Percentiles rank a stretch among this genome's conserved stretches.
These are phyloP conservation scores for Conticribra weissflogii DNA, from an alignment of 108 stramenopile genomes.

Conservation along the genomic window DNA sequence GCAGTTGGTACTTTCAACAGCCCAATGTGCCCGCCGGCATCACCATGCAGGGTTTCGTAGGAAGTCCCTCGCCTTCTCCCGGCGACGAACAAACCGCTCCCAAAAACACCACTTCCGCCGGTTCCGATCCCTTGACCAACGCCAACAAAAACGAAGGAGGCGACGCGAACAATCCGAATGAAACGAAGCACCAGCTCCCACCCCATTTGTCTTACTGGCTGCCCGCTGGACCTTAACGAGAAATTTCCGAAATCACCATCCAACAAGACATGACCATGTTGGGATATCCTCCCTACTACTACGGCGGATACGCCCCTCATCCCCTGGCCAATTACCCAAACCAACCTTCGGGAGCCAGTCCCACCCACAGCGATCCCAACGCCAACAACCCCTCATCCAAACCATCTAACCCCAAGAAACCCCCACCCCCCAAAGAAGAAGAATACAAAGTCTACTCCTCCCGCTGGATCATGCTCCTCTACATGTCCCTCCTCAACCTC, in stretches of 20 bases:
- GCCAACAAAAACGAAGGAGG: too few relatives aligned
- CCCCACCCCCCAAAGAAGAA: constrained; percentile 7
- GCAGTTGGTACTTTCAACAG: constrained; percentile 9
- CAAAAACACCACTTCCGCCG: background rate
- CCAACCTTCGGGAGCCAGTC: background rate
- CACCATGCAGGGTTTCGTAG: too few relatives aligned
- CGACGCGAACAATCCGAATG: background rate
- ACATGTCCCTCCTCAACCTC: constrained; percentile 87
- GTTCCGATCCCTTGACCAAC: background rate
- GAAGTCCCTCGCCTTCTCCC: background rate
- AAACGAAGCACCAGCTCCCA: background rate
- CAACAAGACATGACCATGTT: background rate
- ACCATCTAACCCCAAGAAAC: background rate
- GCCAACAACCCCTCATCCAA: background rate
- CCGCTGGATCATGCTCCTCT: constrained; percentile 71
- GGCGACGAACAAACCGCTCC: background rate
- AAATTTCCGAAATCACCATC: background rate
- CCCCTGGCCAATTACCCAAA: background rate
- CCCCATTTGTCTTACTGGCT: constrained; percentile 10
- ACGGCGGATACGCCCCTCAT: background rate
- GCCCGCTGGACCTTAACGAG: background rate
- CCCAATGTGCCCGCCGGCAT: background rate
- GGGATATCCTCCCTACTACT: background rate
- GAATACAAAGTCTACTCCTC: constrained; percentile 33
- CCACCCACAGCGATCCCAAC: background rate